Percentiles rank a stretch among this genome's conserved stretches.
Evolutionary conservation across 768 basidiomycete genomes (phyloP).

Genomic region (Boletus rubescentipes): DNA sequence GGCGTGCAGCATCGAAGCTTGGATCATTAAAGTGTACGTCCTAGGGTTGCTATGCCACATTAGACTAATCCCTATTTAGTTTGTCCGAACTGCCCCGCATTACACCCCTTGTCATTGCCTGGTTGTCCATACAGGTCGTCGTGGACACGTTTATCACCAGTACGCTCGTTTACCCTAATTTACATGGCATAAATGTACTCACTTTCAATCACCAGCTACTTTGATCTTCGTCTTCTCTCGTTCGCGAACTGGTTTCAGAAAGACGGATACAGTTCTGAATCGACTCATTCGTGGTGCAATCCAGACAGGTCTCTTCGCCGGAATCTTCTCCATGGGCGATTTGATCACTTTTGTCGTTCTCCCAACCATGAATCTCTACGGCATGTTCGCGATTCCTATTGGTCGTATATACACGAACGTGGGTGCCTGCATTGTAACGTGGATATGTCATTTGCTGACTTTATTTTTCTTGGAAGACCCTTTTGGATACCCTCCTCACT

Average conservation of each 20-base stretch:
- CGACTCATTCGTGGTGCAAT: slow-evolving; percentile 9
- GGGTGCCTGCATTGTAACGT: slow-evolving; percentile 8
- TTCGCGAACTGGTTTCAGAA: slow-evolving; percentile 50
- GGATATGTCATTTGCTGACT: not conserved
- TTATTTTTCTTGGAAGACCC: slow-evolving; percentile 1
- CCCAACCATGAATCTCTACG: slow-evolving; percentile 33
- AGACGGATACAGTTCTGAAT: slow-evolving; percentile 44
- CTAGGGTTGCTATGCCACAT: not conserved
- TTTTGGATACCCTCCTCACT: slow-evolving; percentile 13
- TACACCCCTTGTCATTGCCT: slow-evolving; percentile 43
- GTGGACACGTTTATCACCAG: slow-evolving; percentile 48
- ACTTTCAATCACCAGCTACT: slow-evolving; percentile 14
- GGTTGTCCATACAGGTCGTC: slow-evolving; percentile 46
- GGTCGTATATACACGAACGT: slow-evolving; percentile 50
- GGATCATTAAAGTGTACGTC: slow-evolving; percentile 41
- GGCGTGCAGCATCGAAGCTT: slow-evolving; percentile 42
- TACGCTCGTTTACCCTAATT: slow-evolving; percentile 8
- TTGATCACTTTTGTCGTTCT: slow-evolving; percentile 36
- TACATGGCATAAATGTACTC: not conserved
- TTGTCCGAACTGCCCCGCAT: slow-evolving; percentile 40
- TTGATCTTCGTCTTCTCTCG: not conserved
- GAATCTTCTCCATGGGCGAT: slow-evolving; percentile 26
- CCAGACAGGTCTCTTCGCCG: slow-evolving; percentile 2
- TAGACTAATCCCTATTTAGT: slow-evolving; percentile 23
- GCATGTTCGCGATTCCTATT: slow-evolving; percentile 40